Conservation (phyloP, 306 rosid genomes). For the Quercus berberidifolia region DNA sequence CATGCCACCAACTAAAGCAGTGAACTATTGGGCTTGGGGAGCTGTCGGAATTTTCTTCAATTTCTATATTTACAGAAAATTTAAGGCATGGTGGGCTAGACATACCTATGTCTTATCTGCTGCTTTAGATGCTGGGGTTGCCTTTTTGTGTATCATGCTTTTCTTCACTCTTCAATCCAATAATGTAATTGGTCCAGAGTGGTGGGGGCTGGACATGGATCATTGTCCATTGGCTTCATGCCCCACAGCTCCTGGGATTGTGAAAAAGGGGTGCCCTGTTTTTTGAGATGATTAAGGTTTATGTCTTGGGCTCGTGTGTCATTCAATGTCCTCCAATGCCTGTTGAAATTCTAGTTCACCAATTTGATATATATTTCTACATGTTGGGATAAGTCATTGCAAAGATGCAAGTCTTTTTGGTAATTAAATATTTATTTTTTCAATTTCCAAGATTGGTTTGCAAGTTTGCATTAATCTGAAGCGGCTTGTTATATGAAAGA, state of each 20-base stretch:
- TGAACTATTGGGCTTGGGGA: slow-evolving; percentile 50
- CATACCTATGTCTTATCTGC: slow-evolving; percentile 71
- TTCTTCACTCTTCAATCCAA: slow-evolving; percentile 52
- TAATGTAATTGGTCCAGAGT: slow-evolving; percentile 32
- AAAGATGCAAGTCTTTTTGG: background rate
- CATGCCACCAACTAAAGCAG: slow-evolving; percentile 45
- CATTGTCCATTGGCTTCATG: slow-evolving; percentile 60
- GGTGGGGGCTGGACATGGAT: slow-evolving; percentile 60
- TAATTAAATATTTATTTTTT: background rate
- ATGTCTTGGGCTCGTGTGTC: too few species aligned
- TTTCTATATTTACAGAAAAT: slow-evolving; percentile 35
- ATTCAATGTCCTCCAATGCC: background rate
- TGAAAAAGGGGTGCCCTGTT: slow-evolving; percentile 47
- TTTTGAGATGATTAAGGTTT: background rate
- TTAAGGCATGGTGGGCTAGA: slow-evolving; percentile 69
- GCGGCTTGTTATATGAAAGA: background rate
- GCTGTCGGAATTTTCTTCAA: slow-evolving; percentile 68
- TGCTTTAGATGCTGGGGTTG: slow-evolving; percentile 68
- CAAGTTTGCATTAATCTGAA: too few species aligned
- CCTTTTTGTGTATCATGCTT: slow-evolving; percentile 47
- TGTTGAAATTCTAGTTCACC: background rate
- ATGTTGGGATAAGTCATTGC: background rate
- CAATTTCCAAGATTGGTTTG: background rate
- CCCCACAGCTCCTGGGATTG: slow-evolving; percentile 67
- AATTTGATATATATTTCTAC: background rate